A percentile compares a stretch with the other conserved stretches of the same genome.
Evolutionary conservation across 1,284 basidiomycete species (phyloP).

Genomic region (Microbotryum saponariae): DNA sequence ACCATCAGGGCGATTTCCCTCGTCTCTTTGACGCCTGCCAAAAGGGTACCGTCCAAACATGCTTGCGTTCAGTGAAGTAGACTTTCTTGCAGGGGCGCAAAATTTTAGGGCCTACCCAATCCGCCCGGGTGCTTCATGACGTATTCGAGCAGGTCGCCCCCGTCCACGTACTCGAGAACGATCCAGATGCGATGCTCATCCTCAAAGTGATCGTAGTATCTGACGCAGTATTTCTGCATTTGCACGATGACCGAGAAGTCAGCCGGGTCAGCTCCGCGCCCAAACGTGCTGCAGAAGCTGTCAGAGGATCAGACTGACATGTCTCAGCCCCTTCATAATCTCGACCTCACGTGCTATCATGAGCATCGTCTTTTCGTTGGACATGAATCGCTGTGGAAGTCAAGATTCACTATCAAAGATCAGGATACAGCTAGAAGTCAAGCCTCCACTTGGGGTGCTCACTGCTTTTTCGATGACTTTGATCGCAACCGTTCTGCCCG

Average conservation of each 20-base stretch:
- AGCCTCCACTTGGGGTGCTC: slow-evolving; percentile 33
- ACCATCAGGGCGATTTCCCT: slow-evolving; percentile 64
- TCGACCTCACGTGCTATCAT: slow-evolving; percentile 66
- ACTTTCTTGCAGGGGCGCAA: slow-evolving; percentile 11
- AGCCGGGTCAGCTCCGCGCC: not conserved
- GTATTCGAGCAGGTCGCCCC: slow-evolving; percentile 67
- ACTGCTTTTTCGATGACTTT: slow-evolving; percentile 55
- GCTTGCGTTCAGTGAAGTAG: slow-evolving; percentile 33
- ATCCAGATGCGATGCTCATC: slow-evolving; percentile 62
- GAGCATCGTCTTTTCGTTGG: slow-evolving; percentile 45
- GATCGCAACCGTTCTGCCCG: slow-evolving; percentile 60
- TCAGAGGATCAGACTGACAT: slow-evolving; percentile 43
- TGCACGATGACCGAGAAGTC: not conserved
- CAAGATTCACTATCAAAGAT: slow-evolving; percentile 33
- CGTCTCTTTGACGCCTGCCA: slow-evolving; percentile 52
- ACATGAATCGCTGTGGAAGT: slow-evolving; percentile 42
- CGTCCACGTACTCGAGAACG: slow-evolving; percentile 69
- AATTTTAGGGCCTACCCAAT: no score
- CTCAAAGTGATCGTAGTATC: slow-evolving; percentile 68
- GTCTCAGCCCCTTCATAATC: slow-evolving; percentile 65
- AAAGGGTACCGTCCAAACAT: slow-evolving; percentile 4
- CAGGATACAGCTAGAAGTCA: not conserved
- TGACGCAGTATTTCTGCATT: slow-evolving; percentile 61
- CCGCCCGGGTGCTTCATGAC: slow-evolving; percentile 18
- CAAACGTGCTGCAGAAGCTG: not conserved